Base-by-base conservation (phyloP, 768 basidiomycete genomes). In the Coprinopsis cinerea region DNA sequence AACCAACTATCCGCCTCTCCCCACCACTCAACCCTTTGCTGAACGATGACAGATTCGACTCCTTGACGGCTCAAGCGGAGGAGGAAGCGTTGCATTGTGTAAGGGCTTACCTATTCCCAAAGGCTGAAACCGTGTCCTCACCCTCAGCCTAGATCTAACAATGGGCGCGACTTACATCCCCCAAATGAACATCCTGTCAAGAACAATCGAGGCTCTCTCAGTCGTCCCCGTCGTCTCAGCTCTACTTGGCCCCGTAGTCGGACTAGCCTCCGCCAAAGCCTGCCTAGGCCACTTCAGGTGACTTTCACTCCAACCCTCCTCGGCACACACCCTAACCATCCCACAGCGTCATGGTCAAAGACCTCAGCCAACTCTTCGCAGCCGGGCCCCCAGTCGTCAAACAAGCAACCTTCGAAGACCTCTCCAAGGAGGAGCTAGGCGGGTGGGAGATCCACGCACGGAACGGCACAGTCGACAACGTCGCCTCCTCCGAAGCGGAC, bases 61-160 rank as follows among this genome's bases (percentile, higher is more conserved):
- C 4, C 55, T 72, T 26, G 70, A 72, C 55, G 70, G 70, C 24
- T 72, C 70, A 3, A 72, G 70, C 41, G 70, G 70, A 32, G 70
- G 70, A 28, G 70, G 69, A 49, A 70, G 69, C 40, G 70, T 72
- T 4, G 66, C 69, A 17, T 61, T 63, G 9, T 72, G 70, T 69
- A 49, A 18, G 64, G 53, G 2, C 32, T 7, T 17, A 9, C 9
- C 13, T 11, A 26, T 26, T 43, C 35, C 10, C 9, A 23, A 15
- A 22, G 13, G 2, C 17, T 35, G 32, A 3, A 22, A 24, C 14
- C 27, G 3, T 20, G 37, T 23, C 39, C 51, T 23, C 30, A 17
- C n/a, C 41, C 47, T 24, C 37, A n/a, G 28, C 34, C 4, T 18
- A 61, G 69, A 72, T 53, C 57, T 72, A 9, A 62, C 59, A 22